Evolutionary conservation across 371 early-diverging fungal genomes (phyloP).

Genomic region (Apophysomyces variabilis): DNA sequence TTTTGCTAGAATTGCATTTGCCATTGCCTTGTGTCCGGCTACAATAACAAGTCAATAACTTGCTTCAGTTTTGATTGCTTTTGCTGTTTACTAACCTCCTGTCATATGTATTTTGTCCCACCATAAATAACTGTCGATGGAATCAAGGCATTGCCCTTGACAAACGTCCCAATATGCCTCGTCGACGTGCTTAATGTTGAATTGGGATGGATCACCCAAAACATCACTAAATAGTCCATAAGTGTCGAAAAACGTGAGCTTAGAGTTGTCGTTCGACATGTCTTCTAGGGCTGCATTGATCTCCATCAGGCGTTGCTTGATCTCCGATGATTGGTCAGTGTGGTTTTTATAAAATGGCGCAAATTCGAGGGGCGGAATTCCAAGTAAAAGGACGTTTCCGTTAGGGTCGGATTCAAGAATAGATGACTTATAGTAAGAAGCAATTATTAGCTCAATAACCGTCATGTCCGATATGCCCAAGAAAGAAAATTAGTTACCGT

Average conservation of each 20-base stretch:
- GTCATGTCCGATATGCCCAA: background rate
- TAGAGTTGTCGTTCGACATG: conserved; percentile 22
- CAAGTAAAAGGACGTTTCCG: conserved; percentile 32
- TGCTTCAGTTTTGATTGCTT: too few species aligned
- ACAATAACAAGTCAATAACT: background rate
- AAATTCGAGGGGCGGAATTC: conserved; percentile 47
- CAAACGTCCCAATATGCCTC: conserved; percentile 53
- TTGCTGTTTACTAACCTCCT: conserved; percentile 21
- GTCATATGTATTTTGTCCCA: conserved; percentile 49
- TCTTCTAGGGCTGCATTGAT: conserved; percentile 48
- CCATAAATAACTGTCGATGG: conserved; percentile 46
- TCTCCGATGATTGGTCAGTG: conserved; percentile 14
- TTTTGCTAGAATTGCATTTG: conserved; percentile 22
- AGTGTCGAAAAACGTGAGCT: conserved; percentile 32
- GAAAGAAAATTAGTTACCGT: conserved; percentile 10
- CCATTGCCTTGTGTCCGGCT: conserved; percentile 37
- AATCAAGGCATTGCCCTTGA: conserved; percentile 39
- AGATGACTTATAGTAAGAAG: background rate
- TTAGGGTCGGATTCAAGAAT: conserved; percentile 25
- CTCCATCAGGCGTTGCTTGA: conserved; percentile 34
- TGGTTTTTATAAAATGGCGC: conserved; percentile 34
- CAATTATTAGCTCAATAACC: background rate
- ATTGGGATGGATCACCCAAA: conserved; percentile 36
- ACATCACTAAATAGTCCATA: conserved; percentile 38
- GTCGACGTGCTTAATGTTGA: conserved; percentile 39